Evolutionary conservation across 2,329 filamentous ascomycete genomes (phyloP), one percentile per base, ranked within the genome.

Genomic region (Colletotrichum coccodes): DNA sequence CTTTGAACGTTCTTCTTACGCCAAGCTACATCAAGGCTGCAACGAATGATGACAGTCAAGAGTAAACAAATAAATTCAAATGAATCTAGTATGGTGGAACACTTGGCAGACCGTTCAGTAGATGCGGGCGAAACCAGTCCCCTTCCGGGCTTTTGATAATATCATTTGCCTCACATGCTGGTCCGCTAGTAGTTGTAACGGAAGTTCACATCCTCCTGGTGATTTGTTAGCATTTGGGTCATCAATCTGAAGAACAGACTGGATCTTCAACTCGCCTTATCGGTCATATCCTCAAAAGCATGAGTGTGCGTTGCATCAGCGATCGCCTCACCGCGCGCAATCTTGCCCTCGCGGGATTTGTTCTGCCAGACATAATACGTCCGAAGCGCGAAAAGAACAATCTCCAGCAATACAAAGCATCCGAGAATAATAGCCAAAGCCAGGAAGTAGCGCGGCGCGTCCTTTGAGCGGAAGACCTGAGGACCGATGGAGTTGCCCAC

Each of bases 211-310:
- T 67, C 61, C 54, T 67, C 64, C 64, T 67, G 3, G n/a, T 2
- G 6, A 18, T 3, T 1, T 11, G 3, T 67, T 30, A 67, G 64
- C 44, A 38, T 32, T 23, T 4, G n/a, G 5, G 23, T 11, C 1
- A 36, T 0, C 2, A 71, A n/a, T n/a, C 16, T 78, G 84, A 74
- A 81, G 83, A 9, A 87, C 84, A 73, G 90, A 90, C 69, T 86
- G 79, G 76, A 90, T 70, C 85, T 86, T 23, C 82, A 73, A 73
- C 90, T 90, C 81, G 89, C 86, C 76, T 79, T 81, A 74, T 91
- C 89, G 5, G 89, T 91, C 74, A 89, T 79, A 74, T 91, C 89
- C 74, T 90, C 88, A 74, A 89, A 91, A 1, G 86, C 88, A 73
- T 89, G 86, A 11, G 59, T 44, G 23, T 67, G 64, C 2, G 59